phyloP scores from a whole-genome alignment of 2,329 filamentous ascomycete genomes.

The Aspergillus eucalypticola region DNA sequence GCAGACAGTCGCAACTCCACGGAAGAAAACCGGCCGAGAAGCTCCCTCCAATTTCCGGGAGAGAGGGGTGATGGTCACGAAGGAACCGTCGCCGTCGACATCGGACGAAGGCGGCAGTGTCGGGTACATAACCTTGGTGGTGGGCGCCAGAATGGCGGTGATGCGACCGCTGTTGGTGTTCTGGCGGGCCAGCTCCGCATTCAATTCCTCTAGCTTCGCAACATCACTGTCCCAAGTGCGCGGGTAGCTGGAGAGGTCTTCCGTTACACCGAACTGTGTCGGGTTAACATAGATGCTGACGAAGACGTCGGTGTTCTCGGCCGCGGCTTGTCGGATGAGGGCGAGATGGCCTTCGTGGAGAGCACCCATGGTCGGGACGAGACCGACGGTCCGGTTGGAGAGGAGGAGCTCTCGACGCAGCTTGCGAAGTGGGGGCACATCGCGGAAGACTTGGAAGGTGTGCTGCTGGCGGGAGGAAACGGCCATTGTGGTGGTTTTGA shows the following conservation, averaged over 20 bases:
- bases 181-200: conserved; percentile 69
- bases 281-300: conserved; percentile 96
- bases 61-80: conserved; percentile 87
- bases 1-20: conserved; percentile 93
- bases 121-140: conserved; percentile 83
- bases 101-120: conserved; percentile 71
- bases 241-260: conserved; percentile 87
- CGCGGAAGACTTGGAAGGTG: conserved; percentile 64
- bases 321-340: conserved; percentile 78
- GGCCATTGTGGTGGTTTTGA: conserved; percentile 18
- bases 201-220: conserved; percentile 64
- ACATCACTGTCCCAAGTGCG: conserved; percentile 83
- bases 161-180: conserved; percentile 62
- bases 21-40: conserved; percentile 89
- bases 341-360: conserved; percentile 90
- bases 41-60: conserved; percentile 79
- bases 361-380: conserved; percentile 97
- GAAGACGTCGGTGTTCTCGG: conserved; percentile 81
- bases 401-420: conserved; percentile 68
- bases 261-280: conserved; percentile 86
- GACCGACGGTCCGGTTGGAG: conserved; percentile 71
- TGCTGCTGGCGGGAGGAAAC: conserved; percentile 11
- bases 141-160: conserved; percentile 82
- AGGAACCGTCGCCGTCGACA: conserved; percentile 76
- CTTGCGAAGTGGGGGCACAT: conserved; percentile 68